Evolutionary conservation across 2,329 filamentous ascomycete species (phyloP), one percentile per base, ranked within the genome.

Genomic region (Aureobasidium leucospermi): DNA sequence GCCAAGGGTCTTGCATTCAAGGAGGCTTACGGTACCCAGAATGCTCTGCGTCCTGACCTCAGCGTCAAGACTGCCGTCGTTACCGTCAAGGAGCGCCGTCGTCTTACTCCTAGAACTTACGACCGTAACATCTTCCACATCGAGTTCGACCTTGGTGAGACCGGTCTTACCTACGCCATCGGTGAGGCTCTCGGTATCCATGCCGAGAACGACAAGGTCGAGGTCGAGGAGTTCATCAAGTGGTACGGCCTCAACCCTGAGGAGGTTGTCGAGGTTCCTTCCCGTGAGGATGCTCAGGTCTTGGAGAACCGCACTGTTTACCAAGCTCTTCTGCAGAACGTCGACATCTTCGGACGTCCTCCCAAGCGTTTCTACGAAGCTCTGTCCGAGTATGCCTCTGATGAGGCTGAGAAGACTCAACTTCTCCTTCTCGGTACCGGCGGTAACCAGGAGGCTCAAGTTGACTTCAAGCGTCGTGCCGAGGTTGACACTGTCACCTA

Each of bases 111-210:
- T 3, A 69, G 76, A 28, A 88, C 86, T 34, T 99, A 99, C 71
- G 92, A 97, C 74, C 90, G 94, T 67, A 96, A 99, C 81, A 97
- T 99, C 75, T 99, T 99, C 87, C 94, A 99, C 78, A 97, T 99
- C 63, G 94, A 99, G 76, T 99, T 99, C 69, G 94, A 97, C 70
- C 84, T 99, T 28, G 93, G 93, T 62, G 77, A 87, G 68, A 96
- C 93, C 36, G 93, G 92, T 41, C 85, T 99, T 64, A 96, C 85
- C 43, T 99, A 99, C 77, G 90, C 96, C 71, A 97, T 99, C 68
- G 94, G 94, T 60, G 94, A 99, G 78, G 94, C 94, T 48, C 86
- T 99, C 16, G 94, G 94, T 65, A 92, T 99, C 63, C 94, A 99
- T 73, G 90, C 91, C 6, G 90, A 97, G 76, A 99, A 99, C 74